Evolutionary conservation across 2,329 filamentous ascomycete species (phyloP).

Genomic region (Calonectria crousiana): DNA sequence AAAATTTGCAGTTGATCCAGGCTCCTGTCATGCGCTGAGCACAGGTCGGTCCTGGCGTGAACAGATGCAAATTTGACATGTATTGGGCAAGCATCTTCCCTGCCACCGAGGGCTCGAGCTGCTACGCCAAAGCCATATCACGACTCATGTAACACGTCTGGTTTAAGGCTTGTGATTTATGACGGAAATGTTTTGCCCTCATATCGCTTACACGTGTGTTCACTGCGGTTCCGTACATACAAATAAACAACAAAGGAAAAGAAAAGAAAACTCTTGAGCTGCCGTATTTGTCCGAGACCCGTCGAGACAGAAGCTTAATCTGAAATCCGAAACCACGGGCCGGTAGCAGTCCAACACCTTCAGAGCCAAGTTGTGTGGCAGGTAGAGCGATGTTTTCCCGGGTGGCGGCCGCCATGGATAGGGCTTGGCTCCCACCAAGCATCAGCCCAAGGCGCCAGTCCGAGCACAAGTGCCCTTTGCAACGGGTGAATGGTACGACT

Average conservation of each 20-base stretch:
- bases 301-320: not conserved
- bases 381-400: constrained; percentile 1
- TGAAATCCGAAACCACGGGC: not conserved
- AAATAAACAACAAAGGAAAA: not conserved
- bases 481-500: constrained; percentile 16
- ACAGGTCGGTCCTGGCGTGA: not conserved
- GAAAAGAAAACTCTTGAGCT: not conserved
- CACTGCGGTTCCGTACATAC: not conserved
- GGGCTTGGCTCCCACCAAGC: constrained; percentile 7
- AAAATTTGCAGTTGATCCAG: constrained; percentile 2
- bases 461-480: constrained; percentile 19
- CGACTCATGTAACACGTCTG: constrained; percentile 17
- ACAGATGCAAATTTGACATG: constrained; percentile 18
- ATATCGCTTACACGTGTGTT: not conserved
- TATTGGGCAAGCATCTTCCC: constrained; percentile 23
- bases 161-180: not conserved
- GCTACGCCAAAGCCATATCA: not conserved
- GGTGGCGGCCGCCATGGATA: constrained; percentile 9
- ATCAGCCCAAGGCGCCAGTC: constrained; percentile 21
- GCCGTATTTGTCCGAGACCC: not conserved
- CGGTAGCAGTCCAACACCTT: not conserved
- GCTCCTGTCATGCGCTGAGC: not conserved
- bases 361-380: not conserved
- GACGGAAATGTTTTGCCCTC: not conserved
- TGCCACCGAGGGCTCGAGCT: not conserved